Base-by-base conservation (phyloP, 345 rosid genomes). In the Camelina hispida region DNA sequence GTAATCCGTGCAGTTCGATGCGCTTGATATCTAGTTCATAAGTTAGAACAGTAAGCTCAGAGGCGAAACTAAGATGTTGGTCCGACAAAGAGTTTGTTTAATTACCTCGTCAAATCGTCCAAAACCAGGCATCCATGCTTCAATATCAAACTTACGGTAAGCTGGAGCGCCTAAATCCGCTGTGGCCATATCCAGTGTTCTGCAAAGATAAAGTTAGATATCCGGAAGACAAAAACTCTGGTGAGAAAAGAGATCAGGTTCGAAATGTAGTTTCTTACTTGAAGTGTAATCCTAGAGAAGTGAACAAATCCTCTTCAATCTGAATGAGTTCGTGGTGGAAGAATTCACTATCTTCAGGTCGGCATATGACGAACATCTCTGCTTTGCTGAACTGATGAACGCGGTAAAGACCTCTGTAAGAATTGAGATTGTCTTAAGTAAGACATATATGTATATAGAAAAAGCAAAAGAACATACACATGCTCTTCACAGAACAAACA, bases 71-170 rank as follows among this genome's bases (percentile, higher is more conserved):
- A 58, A 28, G 38, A 38, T 7, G 67, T 0, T 62, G 56, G 30
- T 69, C 10, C 3, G 12, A 55, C 32, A 37, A 22, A 15, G 67
- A 17, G 38, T 58, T 22, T 42, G 63, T 37, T 62, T 23, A 18
- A n/a, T 68, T 84, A 94, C 98, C 97, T 94, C 97, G 16, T 97
- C 97, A 55, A 81, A 94, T 7, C 96, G 82, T 59, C 90, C 98
- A 63, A 93, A 83, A 72, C 98, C 96, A 6, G 98, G 97, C 97
- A 94, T 94, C 98, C 98, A 94, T 74, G 97, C 97, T 78, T 94
- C 98, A 77, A 91, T 87, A 80, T 94, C 98, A 79, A 84, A 94
- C 76, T 94, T 94, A 28, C 96, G 95, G 68, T 85, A 94, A 54
- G 98, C 96, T 47, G 98, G 98, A 16, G 98, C 91, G 9, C 98